Evolutionary conservation across 768 basidiomycete genomes (phyloP).

Genomic region (Termitomyces sp.): DNA sequence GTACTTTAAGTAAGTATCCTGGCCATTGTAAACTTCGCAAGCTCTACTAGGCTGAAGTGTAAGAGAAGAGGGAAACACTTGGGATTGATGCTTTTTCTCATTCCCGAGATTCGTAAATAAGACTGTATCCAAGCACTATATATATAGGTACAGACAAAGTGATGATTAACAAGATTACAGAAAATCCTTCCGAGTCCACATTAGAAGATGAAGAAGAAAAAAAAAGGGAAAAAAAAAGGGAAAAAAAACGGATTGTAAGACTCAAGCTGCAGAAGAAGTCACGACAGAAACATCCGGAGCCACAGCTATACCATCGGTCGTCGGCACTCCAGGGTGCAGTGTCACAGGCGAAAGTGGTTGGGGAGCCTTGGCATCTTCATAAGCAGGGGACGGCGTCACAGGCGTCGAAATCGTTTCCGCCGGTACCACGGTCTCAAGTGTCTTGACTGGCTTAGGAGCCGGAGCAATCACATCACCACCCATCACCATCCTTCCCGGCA

Average conservation of each 20-base stretch:
- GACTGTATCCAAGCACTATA: too few relatives aligned
- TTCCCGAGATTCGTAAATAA: too few relatives aligned
- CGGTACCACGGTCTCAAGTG: background rate
- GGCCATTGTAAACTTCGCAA: too few relatives aligned
- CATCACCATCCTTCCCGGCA: background rate
- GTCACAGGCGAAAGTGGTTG: background rate
- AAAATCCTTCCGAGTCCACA: background rate
- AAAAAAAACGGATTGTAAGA: too few relatives aligned
- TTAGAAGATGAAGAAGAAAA: background rate
- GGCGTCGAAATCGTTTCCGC: background rate
- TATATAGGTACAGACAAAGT: too few relatives aligned
- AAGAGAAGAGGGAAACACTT: too few relatives aligned
- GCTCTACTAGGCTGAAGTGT: too few relatives aligned
- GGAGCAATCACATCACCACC: background rate
- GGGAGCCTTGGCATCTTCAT: conserved; percentile 6
- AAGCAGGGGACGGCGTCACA: conserved; percentile 14
- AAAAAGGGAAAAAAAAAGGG: background rate
- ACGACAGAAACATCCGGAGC: background rate
- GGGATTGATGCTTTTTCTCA: too few relatives aligned
- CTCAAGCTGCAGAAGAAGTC: background rate
- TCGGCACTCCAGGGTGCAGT: background rate
- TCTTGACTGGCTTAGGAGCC: background rate
- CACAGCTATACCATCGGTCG: background rate
- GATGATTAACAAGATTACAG: too few relatives aligned
- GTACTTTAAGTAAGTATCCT: too few relatives aligned